Conservation (phyloP, 2,329 filamentous ascomycete genomes). For the Cladobotryum mycophilum region DNA sequence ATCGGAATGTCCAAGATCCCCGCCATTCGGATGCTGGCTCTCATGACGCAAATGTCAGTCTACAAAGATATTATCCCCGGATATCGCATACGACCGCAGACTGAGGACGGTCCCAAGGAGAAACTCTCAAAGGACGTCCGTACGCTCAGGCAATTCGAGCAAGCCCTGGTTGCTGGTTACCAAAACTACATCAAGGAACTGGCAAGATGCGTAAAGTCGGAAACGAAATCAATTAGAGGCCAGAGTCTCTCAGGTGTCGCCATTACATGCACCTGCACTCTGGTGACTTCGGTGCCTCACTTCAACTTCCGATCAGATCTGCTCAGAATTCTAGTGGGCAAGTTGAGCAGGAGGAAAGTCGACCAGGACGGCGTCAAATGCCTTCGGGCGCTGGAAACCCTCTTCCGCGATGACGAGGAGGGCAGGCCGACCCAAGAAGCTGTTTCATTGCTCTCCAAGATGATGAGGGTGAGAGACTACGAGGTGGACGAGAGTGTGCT, state of each 20-base stretch:
- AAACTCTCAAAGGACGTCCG: conserved; percentile 91
- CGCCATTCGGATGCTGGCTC: conserved; percentile 75
- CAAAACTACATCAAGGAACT: conserved; percentile 77
- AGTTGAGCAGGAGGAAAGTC: conserved; percentile 65
- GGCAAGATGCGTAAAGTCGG: conserved; percentile 57
- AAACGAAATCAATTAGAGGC: conserved; percentile 31
- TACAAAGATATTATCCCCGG: conserved; percentile 97
- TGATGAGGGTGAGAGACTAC: conserved; percentile 88
- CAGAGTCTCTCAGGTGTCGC: conserved; percentile 64
- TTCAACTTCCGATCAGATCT: conserved; percentile 94
- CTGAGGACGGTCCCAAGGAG: conserved; percentile 65
- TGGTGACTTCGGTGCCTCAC: conserved; percentile 79
- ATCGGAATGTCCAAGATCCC: conserved; percentile 63
- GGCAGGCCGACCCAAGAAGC: conserved; percentile 83
- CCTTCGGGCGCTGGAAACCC: conserved; percentile 66
- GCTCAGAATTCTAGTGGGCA: conserved; percentile 78
- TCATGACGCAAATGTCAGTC: conserved; percentile 81
- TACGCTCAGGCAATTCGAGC: conserved; percentile 76
- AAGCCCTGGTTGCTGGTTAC: conserved; percentile 78
- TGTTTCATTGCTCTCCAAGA: conserved; percentile 77
- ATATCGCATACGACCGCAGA: conserved; percentile 81
- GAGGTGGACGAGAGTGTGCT: conserved; percentile 76
- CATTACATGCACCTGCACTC: conserved; percentile 75
- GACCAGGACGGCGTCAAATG: conserved; percentile 75
- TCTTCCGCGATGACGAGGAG: conserved; percentile 85